phyloP scores from a whole-genome alignment of 129 eudicot species.

The Flaveria trinervia region DNA sequence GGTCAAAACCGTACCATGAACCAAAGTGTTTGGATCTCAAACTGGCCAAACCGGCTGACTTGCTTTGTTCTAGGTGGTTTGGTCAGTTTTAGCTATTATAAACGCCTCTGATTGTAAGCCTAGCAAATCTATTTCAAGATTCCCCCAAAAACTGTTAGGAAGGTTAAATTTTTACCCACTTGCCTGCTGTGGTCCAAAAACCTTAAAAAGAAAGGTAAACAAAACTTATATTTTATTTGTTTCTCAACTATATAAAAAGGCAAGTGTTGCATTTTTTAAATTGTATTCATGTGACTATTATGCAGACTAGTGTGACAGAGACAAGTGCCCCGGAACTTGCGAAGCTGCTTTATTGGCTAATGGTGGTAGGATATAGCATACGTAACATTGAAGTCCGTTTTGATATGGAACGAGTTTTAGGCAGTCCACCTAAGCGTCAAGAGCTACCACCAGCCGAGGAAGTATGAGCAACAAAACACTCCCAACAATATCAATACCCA shows the following conservation, averaged over 20 bases:
- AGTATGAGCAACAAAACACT: slow-evolving; percentile 28
- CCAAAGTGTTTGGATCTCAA: too few species aligned
- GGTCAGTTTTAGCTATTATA: too few species aligned
- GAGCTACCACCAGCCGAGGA: slow-evolving; percentile 95
- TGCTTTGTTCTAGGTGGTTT: too few species aligned
- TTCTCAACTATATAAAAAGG: neutral
- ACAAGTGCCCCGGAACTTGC: slow-evolving; percentile 91
- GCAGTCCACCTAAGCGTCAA: slow-evolving; percentile 74
- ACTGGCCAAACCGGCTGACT: too few species aligned
- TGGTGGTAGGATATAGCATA: slow-evolving; percentile 96
- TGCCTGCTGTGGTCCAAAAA: neutral
- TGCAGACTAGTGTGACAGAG: slow-evolving; percentile 80
- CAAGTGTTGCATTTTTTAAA: neutral
- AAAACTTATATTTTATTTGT: neutral
- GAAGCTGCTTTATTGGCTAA: slow-evolving; percentile 89
- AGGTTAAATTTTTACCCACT: neutral
- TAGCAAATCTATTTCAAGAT: neutral
- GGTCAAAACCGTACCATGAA: too few species aligned
- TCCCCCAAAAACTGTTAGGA: neutral
- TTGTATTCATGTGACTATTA: neutral
- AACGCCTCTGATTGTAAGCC: neutral
- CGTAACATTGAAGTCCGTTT: slow-evolving; percentile 95
- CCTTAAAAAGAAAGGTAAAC: neutral
- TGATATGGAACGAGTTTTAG: slow-evolving; percentile 93
- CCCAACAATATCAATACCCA: neutral